Percentiles rank a stretch among this genome's conserved stretches.
phyloP scores from a whole-genome alignment of 1,284 basidiomycete genomes.

The Kwoniella shivajii region DNA sequence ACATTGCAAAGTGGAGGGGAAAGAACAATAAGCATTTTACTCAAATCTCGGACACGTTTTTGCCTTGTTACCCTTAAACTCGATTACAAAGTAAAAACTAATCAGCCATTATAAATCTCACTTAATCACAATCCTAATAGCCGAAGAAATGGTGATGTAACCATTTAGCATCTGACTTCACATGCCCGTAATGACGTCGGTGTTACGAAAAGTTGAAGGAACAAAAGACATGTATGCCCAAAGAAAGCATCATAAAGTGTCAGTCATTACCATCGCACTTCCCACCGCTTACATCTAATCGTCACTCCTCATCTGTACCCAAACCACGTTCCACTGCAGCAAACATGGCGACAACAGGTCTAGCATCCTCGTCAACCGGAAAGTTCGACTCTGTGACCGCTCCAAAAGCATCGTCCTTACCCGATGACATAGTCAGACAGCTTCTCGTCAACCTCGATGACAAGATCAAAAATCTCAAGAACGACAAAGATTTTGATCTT shows the following conservation, averaged over 20 bases:
- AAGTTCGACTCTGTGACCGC: conserved; percentile 48
- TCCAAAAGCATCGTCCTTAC: conserved; percentile 50
- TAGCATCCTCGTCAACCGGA: conserved; percentile 35
- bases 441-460: conserved; percentile 53
- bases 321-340: neutral
- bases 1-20: neutral
- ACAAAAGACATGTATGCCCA: neutral
- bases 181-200: neutral
- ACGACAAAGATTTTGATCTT: conserved; percentile 41
- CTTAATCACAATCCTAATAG: neutral
- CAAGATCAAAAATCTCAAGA: conserved; percentile 33
- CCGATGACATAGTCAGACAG: conserved; percentile 38
- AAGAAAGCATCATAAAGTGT: neutral
- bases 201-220: conserved; percentile 1
- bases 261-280: neutral
- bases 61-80: too few species aligned
- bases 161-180: neutral
- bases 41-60: neutral
- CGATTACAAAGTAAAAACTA: neutral
- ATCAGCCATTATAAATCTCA: neutral
- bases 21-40: neutral
- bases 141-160: neutral
- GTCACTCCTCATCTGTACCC: neutral
- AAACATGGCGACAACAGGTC: conserved; percentile 42
- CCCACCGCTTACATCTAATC: neutral